These are phyloP conservation scores for Nicotiana sylvestris DNA, from an alignment of 257 asterid genomes.

Conservation along the genomic window DNA sequence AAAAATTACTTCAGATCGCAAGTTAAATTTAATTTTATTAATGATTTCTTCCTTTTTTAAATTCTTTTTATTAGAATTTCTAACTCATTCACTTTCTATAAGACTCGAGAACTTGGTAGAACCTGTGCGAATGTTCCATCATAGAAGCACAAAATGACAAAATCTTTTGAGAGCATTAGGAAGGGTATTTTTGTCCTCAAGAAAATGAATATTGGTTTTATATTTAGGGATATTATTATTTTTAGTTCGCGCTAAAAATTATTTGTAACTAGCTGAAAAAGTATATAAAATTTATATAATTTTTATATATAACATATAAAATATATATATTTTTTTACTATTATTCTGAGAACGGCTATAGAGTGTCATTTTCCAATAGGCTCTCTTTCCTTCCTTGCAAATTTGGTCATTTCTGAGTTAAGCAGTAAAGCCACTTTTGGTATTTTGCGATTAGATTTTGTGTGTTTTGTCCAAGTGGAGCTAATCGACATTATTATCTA, in stretches of 20 bases:
- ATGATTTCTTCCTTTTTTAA: neutral
- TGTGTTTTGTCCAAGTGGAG: slow-evolving; percentile 30
- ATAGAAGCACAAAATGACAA: neutral
- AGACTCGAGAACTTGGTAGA: slow-evolving; percentile 14
- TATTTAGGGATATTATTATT: neutral
- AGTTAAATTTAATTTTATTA: neutral
- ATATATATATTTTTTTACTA: no score
- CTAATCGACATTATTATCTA: slow-evolving; percentile 23
- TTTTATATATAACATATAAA: no score
- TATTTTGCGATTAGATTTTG: slow-evolving; percentile 32
- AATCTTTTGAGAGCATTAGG: neutral
- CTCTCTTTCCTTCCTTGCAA: slow-evolving; percentile 9
- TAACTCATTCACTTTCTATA: neutral
- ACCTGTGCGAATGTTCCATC: neutral
- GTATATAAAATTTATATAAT: no score
- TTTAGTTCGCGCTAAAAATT: no score
- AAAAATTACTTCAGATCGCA: neutral
- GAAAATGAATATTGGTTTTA: neutral
- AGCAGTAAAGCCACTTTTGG: slow-evolving; percentile 22
- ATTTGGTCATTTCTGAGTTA: slow-evolving; percentile 23
- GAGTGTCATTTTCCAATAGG: no score
- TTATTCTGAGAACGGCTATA: no score
- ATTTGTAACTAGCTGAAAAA: no score
- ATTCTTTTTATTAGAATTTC: slow-evolving; percentile 12
- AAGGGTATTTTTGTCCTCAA: slow-evolving; percentile 13